Evolutionary conservation across 768 basidiomycete genomes (phyloP).

Genomic region (Russula sp.): DNA sequence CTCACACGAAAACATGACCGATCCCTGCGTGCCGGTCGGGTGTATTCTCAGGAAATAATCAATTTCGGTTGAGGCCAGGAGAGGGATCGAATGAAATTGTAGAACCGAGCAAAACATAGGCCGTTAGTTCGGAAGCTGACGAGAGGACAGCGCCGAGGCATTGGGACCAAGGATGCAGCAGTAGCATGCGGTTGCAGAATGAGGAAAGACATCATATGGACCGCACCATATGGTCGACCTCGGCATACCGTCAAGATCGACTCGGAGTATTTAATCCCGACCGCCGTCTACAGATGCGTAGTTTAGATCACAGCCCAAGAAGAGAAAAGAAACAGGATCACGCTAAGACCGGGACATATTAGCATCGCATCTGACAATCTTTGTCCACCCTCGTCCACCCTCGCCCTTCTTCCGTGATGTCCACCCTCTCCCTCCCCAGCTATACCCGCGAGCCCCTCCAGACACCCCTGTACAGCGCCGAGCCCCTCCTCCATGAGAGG

Average conservation of each 20-base stretch:
- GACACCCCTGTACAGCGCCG: conserved; percentile 13
- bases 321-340: neutral
- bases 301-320: neutral
- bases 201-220: conserved; percentile 1
- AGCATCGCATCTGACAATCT: neutral
- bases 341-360: neutral
- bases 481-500: conserved; percentile 14
- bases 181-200: neutral
- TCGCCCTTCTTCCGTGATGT: conserved; percentile 6
- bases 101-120: no score
- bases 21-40: no score
- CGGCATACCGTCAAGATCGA: neutral
- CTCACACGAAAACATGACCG: no score
- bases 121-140: neutral
- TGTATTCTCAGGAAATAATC: no score
- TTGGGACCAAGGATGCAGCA: neutral
- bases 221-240: conserved; percentile 9
- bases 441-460: conserved; percentile 7
- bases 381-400: neutral
- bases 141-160: neutral
- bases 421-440: conserved; percentile 16
- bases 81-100: no score
- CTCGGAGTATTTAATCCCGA: neutral
- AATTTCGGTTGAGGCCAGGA: neutral
- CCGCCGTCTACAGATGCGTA: neutral